phyloP scores from a whole-genome alignment of 192 early-diverging fungal genomes.

The Piromyces finnis region DNA sequence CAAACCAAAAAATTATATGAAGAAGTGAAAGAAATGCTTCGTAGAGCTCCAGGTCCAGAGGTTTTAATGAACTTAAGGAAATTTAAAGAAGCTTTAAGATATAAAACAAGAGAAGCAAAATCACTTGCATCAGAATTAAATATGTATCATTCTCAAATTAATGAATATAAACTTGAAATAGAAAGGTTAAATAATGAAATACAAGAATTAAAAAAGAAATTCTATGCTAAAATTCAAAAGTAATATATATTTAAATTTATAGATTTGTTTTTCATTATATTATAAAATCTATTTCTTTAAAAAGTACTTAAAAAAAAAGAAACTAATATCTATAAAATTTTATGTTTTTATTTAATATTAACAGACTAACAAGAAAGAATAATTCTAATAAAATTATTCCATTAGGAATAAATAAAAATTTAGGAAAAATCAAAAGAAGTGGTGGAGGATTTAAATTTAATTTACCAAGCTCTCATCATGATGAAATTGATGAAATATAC shows the following conservation, averaged over 20 bases:
- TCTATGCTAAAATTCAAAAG: constrained; percentile 12
- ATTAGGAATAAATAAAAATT: not conserved
- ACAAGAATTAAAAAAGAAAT: constrained; percentile 38
- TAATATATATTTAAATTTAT: not conserved
- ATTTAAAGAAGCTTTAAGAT: constrained; percentile 23
- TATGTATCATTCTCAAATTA: constrained; percentile 45
- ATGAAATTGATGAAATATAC: not conserved
- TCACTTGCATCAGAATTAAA: constrained; percentile 41
- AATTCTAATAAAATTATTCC: not conserved
- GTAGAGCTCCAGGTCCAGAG: constrained; percentile 34
- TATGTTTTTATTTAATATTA: not conserved
- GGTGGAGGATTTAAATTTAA: not conserved
- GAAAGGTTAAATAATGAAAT: constrained; percentile 27
- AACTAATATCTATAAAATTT: too few species aligned
- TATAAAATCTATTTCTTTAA: too few species aligned
- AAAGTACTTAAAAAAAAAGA: too few species aligned
- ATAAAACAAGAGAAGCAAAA: constrained; percentile 32
- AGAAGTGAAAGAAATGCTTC: constrained; percentile 34
- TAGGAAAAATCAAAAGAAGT: not conserved
- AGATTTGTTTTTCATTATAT: too few species aligned
- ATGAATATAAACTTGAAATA: constrained; percentile 42
- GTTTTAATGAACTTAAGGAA: constrained; percentile 28
- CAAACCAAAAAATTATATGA: constrained; percentile 38
- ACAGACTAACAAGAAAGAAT: not conserved
- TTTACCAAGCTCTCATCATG: not conserved